Conservation (phyloP, 441 rosid species). For the Erysimum pusillum region DNA sequence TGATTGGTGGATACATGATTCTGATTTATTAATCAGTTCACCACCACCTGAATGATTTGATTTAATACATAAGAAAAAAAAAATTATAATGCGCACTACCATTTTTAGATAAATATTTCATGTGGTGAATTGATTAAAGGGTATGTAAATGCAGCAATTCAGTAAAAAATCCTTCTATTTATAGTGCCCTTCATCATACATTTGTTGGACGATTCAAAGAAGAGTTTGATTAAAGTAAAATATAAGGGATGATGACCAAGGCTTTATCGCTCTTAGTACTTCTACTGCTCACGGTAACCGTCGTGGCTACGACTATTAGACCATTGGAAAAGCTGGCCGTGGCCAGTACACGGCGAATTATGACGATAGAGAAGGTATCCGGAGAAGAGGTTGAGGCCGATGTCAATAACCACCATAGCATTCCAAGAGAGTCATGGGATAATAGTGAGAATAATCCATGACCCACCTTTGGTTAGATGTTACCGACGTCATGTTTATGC, state of each 20-base stretch:
- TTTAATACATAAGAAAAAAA: not conserved
- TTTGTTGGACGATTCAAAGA: not conserved
- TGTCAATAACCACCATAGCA: constrained; percentile 52
- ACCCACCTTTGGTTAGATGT: not conserved
- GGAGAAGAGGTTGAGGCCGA: constrained; percentile 43
- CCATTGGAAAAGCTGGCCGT: not conserved
- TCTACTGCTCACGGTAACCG: constrained; percentile 4
- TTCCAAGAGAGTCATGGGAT: constrained; percentile 51
- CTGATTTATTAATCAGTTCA: not conserved
- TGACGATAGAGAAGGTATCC: not conserved
- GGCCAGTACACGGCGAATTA: not conserved
- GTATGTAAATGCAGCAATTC: not conserved
- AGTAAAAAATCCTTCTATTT: not conserved
- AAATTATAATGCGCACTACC: constrained; percentile 15
- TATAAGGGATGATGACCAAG: constrained; percentile 23
- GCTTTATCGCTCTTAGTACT: constrained; percentile 5
- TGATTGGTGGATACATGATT: constrained; percentile 12
- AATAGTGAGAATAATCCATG: constrained; percentile 28
- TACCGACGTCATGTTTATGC: not conserved
- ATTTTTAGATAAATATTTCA: not conserved
- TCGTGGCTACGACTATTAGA: not conserved
- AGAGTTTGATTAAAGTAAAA: not conserved
- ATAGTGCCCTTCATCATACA: not conserved
- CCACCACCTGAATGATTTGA: constrained; percentile 37
- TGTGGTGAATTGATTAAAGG: not conserved